A percentile compares a stretch with the other conserved stretches of the same genome.
These are phyloP conservation scores for Candida golubevii DNA, from an alignment of 805 yeast genomes.

Conservation along the genomic window DNA sequence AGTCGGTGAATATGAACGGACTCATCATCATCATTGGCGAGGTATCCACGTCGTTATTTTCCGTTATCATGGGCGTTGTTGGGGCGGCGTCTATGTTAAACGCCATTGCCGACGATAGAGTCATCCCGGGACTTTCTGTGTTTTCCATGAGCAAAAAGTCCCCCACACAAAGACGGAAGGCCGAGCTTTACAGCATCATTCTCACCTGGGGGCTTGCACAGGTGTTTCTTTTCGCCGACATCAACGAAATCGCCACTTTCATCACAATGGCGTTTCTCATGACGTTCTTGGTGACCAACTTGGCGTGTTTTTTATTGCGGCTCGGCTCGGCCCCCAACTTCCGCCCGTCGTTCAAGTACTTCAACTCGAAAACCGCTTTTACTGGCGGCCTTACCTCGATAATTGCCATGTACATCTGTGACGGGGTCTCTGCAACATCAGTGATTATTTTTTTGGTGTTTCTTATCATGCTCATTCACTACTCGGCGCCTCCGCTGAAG, in stretches of 20 bases:
- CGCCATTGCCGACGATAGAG: constrained; percentile 85
- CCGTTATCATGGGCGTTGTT: constrained; percentile 91
- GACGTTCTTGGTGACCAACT: constrained; percentile 91
- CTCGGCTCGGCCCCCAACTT: constrained; percentile 97
- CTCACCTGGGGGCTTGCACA: constrained; percentile 84
- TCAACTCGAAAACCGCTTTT: constrained; percentile 77
- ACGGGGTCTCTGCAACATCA: constrained; percentile 80
- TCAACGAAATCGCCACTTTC: constrained; percentile 89
- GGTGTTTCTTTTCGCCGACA: constrained; percentile 79
- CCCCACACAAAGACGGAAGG: constrained; percentile 40
- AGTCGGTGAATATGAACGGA: constrained; percentile 69
- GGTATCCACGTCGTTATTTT: constrained; percentile 82
- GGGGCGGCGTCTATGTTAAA: constrained; percentile 91
- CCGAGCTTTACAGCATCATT: constrained; percentile 62
- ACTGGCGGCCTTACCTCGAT: constrained; percentile 67
- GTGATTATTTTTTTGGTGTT: constrained; percentile 62
- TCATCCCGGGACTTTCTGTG: constrained; percentile 70
- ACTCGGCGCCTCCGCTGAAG: constrained; percentile 87
- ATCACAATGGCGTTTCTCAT: constrained; percentile 96
- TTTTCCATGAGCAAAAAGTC: constrained; percentile 45
- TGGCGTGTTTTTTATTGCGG: constrained; percentile 86
- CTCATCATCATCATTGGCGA: constrained; percentile 81
- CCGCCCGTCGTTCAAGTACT: constrained; percentile 89
- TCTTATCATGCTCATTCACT: constrained; percentile 77
- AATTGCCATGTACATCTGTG: constrained; percentile 90